These are phyloP conservation scores for Sporodiniella umbellata DNA, from an alignment of 371 early-diverging fungal genomes.

Conservation along the genomic window DNA sequence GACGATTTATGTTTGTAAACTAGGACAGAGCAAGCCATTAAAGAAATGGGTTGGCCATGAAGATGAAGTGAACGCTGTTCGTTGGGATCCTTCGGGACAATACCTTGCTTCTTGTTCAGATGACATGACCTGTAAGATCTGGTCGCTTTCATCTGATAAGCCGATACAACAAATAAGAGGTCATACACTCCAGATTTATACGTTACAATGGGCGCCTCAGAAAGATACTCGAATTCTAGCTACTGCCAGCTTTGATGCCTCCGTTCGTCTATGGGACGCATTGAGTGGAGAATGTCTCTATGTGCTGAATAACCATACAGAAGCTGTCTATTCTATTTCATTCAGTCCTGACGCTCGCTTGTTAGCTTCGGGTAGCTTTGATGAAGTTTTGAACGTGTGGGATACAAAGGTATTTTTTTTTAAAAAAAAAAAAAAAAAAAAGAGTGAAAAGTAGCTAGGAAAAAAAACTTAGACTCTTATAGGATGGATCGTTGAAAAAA, in stretches of 20 bases:
- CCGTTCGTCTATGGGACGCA: constrained; percentile 90
- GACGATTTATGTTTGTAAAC: constrained; percentile 76
- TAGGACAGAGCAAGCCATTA: constrained; percentile 65
- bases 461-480: not conserved
- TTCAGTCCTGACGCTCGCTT: constrained; percentile 84
- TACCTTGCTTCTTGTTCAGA: constrained; percentile 91
- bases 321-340: constrained; percentile 81
- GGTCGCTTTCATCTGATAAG: constrained; percentile 38
- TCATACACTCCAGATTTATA: constrained; percentile 77
- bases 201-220: constrained; percentile 64
- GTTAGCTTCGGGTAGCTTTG: constrained; percentile 87
- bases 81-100: constrained; percentile 82
- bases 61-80: constrained; percentile 85
- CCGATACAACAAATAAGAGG: constrained; percentile 63
- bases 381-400: constrained; percentile 82
- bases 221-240: constrained; percentile 47
- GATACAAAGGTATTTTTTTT: constrained; percentile 73
- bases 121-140: constrained; percentile 81
- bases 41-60: constrained; percentile 76
- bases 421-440: constrained; percentile 1
- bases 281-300: constrained; percentile 68
- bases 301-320: constrained; percentile 70
- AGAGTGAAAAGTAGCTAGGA: not conserved
- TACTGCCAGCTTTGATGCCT: constrained; percentile 89
- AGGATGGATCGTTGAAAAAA: constrained; percentile 65